Evolutionary conservation across 2,329 filamentous ascomycete species (phyloP).

Genomic region (Nannizziopsis arthrosporioides): DNA sequence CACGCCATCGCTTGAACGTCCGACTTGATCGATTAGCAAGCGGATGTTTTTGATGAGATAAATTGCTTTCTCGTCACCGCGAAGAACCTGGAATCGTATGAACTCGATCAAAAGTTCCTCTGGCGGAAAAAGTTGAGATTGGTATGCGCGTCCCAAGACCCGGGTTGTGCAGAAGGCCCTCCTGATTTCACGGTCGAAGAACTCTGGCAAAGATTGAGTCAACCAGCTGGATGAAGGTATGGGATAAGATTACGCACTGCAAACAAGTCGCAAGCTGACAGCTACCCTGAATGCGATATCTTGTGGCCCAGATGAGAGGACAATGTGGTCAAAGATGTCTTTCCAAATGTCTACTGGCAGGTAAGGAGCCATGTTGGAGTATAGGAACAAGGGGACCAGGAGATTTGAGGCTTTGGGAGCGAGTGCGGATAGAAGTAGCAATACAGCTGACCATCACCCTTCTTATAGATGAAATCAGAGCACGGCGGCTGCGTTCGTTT

Average conservation of each 20-base stretch:
- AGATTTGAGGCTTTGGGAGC: too few species aligned
- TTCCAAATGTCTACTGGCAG: conserved; percentile 1
- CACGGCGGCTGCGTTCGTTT: too few species aligned
- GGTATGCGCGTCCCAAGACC: not conserved
- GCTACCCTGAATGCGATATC: not conserved
- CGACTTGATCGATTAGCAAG: not conserved
- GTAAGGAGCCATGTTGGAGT: not conserved
- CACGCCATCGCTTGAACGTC: not conserved
- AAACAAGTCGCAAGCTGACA: conserved; percentile 3
- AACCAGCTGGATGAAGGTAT: not conserved
- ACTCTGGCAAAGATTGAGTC: not conserved
- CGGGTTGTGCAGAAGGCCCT: not conserved
- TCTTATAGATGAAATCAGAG: too few species aligned
- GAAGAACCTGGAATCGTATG: not conserved
- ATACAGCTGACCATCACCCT: too few species aligned
- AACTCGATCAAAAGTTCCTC: not conserved
- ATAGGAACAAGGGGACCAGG: too few species aligned
- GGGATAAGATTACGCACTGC: not conserved
- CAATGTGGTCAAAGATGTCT: not conserved
- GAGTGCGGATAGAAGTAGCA: too few species aligned
- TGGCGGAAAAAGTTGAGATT: not conserved
- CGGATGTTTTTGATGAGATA: not conserved
- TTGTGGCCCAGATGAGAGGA: not conserved
- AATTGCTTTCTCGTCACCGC: not conserved
- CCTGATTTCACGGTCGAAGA: conserved; percentile 4